Conservation (phyloP, 148 eudicot genomes). For the Cornus suecica region DNA sequence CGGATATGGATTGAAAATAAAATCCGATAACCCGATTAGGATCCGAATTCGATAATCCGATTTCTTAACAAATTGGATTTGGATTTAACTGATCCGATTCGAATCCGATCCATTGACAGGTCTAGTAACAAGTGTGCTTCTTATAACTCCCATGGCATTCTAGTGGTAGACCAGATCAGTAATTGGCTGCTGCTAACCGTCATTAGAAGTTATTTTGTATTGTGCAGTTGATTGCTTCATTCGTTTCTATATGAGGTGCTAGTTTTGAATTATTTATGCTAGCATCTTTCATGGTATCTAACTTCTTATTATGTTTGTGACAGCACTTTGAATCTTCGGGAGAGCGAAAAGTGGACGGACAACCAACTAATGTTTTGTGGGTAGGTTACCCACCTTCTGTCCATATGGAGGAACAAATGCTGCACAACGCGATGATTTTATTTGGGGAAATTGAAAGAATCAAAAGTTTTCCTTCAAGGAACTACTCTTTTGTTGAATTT, state of each 20-base stretch:
- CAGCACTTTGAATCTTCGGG: constrained; percentile 56
- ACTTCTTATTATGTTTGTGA: constrained; percentile 10
- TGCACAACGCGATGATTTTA: constrained; percentile 85
- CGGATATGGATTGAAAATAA: no score
- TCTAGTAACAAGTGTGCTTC: no score
- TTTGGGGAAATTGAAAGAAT: constrained; percentile 83
- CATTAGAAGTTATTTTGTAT: not conserved
- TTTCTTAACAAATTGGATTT: no score
- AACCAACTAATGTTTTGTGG: constrained; percentile 64
- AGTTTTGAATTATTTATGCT: constrained; percentile 4
- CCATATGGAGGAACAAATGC: constrained; percentile 69
- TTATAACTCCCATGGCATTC: not conserved
- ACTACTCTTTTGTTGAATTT: constrained; percentile 74
- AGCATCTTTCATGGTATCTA: not conserved
- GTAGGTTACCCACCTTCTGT: constrained; percentile 72
- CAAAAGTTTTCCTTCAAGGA: constrained; percentile 45
- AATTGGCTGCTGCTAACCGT: not conserved
- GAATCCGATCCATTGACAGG: no score
- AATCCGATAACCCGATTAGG: no score
- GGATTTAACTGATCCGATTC: no score
- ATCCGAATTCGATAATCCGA: no score
- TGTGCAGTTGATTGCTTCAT: not conserved
- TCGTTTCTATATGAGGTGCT: not conserved
- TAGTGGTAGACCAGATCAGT: not conserved
- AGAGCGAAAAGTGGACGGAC: constrained; percentile 43